These are phyloP conservation scores for Metarhizium rileyi DNA, from an alignment of 2,329 filamentous ascomycete genomes.

Conservation along the genomic window DNA sequence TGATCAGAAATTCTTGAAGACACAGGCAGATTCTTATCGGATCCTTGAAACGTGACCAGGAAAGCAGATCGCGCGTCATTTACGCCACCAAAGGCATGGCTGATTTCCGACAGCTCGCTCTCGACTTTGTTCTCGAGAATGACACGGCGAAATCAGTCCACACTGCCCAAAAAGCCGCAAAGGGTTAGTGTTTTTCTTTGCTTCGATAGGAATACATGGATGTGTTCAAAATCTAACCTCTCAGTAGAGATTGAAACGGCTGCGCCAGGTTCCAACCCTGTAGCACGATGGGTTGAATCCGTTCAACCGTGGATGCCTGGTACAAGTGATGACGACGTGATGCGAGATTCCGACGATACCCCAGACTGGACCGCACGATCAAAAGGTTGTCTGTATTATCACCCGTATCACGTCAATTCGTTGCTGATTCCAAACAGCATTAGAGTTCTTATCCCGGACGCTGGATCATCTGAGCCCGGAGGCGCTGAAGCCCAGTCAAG, in stretches of 20 bases:
- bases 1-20: neutral
- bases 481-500: slow-evolving; percentile 39
- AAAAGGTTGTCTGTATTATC: slow-evolving; percentile 28
- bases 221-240: slow-evolving; percentile 5
- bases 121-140: slow-evolving; percentile 45
- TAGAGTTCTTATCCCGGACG: slow-evolving; percentile 47
- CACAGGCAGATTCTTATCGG: neutral
- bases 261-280: slow-evolving; percentile 31
- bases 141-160: slow-evolving; percentile 29
- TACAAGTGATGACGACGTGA: slow-evolving; percentile 26
- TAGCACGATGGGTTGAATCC: slow-evolving; percentile 46
- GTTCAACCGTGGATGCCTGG: slow-evolving; percentile 45
- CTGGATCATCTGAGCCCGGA: slow-evolving; percentile 37
- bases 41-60: neutral
- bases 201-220: neutral
- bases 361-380: slow-evolving; percentile 44
- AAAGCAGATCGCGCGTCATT: neutral
- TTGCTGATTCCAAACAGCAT: slow-evolving; percentile 24
- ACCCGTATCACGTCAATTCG: neutral
- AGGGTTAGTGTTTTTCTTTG: slow-evolving; percentile 18
- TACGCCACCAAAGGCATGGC: slow-evolving; percentile 23
- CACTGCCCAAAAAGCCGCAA: slow-evolving; percentile 37
- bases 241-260: slow-evolving; percentile 34
- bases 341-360: slow-evolving; percentile 28
- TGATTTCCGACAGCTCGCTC: slow-evolving; percentile 40